Percentiles rank a stretch among this genome's conserved stretches.
Evolutionary conservation across 2,329 filamentous ascomycete species (phyloP).

Genomic region (Pseudogymnoascus sp.): DNA sequence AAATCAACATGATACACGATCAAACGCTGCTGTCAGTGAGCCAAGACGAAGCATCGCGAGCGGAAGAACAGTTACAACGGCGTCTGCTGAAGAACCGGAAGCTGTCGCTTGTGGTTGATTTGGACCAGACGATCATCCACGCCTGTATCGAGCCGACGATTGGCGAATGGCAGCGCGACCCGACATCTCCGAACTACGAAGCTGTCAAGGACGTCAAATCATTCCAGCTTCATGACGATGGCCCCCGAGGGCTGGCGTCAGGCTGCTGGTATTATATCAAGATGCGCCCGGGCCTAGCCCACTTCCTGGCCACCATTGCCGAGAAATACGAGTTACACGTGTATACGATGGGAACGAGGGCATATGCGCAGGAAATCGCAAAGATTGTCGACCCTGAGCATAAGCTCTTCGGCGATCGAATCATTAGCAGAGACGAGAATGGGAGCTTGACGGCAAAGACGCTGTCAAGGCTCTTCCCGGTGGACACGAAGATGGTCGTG

Average conservation of each 20-base stretch:
- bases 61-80: slow-evolving; percentile 79
- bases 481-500: slow-evolving; percentile 97
- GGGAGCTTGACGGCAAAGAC: slow-evolving; percentile 88
- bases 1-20: slow-evolving; percentile 91
- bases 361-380: slow-evolving; percentile 89
- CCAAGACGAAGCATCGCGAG: slow-evolving; percentile 66
- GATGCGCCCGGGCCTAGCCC: slow-evolving; percentile 75
- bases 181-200: slow-evolving; percentile 80
- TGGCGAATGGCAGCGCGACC: slow-evolving; percentile 88
- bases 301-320: slow-evolving; percentile 72
- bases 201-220: slow-evolving; percentile 81
- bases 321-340: slow-evolving; percentile 90
- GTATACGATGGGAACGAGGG: slow-evolving; percentile 97
- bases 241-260: slow-evolving; percentile 57
- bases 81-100: slow-evolving; percentile 74
- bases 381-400: slow-evolving; percentile 86
- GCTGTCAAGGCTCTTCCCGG: slow-evolving; percentile 82
- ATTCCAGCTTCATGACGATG: slow-evolving; percentile 86
- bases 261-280: slow-evolving; percentile 99
- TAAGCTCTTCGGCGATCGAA: slow-evolving; percentile 85
- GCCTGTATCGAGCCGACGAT: slow-evolving; percentile 95
- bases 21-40: slow-evolving; percentile 83
- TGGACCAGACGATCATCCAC: slow-evolving; percentile 98
- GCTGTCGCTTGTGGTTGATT: slow-evolving; percentile 87
- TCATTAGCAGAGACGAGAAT: slow-evolving; percentile 95